Percentiles rank a stretch among this genome's conserved stretches.
phyloP scores from a whole-genome alignment of 805 yeast species.

The Wickerhamomyces bovis region DNA sequence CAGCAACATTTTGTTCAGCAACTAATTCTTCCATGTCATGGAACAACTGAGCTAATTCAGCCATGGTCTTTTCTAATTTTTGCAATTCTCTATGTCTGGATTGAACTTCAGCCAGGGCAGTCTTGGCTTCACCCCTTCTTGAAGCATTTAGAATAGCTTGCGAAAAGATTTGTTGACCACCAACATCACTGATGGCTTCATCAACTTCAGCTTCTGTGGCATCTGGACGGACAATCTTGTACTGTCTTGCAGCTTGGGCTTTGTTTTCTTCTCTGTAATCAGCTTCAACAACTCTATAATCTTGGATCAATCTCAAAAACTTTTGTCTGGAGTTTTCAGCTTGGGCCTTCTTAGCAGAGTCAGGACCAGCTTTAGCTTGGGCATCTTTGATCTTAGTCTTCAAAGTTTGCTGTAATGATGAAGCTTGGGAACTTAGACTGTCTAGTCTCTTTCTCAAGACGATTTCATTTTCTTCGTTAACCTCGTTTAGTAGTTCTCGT shows the following conservation, averaged over 20 bases:
- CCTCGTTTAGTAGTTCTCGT: slow-evolving; percentile 63
- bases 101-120: slow-evolving; percentile 93
- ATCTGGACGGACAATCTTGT: slow-evolving; percentile 80
- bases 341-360: slow-evolving; percentile 80
- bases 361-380: slow-evolving; percentile 64
- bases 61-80: slow-evolving; percentile 92
- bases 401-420: slow-evolving; percentile 67
- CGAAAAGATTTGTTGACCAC: slow-evolving; percentile 87
- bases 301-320: slow-evolving; percentile 81
- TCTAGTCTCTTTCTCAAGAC: slow-evolving; percentile 73
- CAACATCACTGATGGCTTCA: slow-evolving; percentile 78
- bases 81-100: slow-evolving; percentile 91
- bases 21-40: slow-evolving; percentile 95
- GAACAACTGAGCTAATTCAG: slow-evolving; percentile 90
- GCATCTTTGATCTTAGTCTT: slow-evolving; percentile 72
- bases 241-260: slow-evolving; percentile 88
- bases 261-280: slow-evolving; percentile 79
- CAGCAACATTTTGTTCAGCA: slow-evolving; percentile 87
- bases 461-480: slow-evolving; percentile 63
- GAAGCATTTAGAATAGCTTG: slow-evolving; percentile 85
- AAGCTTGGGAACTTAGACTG: slow-evolving; percentile 67
- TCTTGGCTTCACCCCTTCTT: slow-evolving; percentile 90
- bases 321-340: slow-evolving; percentile 83
- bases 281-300: slow-evolving; percentile 80
- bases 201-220: slow-evolving; percentile 80